These are phyloP conservation scores for Hyphopichia khmerensis DNA, from an alignment of 1,139 yeast genomes.

Conservation along the genomic window DNA sequence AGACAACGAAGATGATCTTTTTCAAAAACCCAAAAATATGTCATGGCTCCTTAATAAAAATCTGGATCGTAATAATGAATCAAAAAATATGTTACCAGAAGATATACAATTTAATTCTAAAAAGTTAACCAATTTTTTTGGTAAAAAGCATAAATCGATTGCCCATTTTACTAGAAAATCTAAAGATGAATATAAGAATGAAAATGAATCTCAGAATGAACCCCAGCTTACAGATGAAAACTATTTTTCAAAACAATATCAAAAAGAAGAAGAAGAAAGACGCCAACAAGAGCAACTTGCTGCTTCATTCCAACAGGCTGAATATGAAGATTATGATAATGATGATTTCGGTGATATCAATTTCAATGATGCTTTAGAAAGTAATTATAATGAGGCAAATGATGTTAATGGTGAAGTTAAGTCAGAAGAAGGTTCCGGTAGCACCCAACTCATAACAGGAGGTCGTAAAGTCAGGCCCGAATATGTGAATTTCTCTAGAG, in stretches of 20 bases:
- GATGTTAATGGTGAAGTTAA: conserved; percentile 16
- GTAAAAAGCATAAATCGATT: conserved; percentile 57
- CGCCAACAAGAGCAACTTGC: conserved; percentile 35
- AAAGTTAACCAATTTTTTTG: conserved; percentile 63
- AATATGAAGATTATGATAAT: conserved; percentile 41
- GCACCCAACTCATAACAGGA: conserved; percentile 35
- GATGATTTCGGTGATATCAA: conserved; percentile 45
- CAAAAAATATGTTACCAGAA: conserved; percentile 57
- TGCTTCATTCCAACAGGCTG: conserved; percentile 46
- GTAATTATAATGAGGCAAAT: conserved; percentile 15
- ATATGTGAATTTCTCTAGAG: conserved; percentile 70
- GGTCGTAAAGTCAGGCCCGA: conserved; percentile 52
- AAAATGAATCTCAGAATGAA: conserved; percentile 13
- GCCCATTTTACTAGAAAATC: conserved; percentile 26
- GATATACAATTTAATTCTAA: conserved; percentile 74
- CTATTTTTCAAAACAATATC: conserved; percentile 72
- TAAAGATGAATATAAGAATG: conserved; percentile 4
- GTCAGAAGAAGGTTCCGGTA: conserved; percentile 16
- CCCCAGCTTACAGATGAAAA: conserved; percentile 56
- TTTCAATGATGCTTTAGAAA: conserved; percentile 42
- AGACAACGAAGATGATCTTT: conserved; percentile 44
- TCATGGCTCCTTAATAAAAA: conserved; percentile 25
- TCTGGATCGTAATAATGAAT: conserved; percentile 26
- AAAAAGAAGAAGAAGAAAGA: conserved; percentile 40
- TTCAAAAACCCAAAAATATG: conserved; percentile 45